Percentiles rank a stretch among this genome's conserved stretches.
Evolutionary conservation across 371 early-diverging fungal genomes (phyloP).

Genomic region (Sporodiniella umbellata): DNA sequence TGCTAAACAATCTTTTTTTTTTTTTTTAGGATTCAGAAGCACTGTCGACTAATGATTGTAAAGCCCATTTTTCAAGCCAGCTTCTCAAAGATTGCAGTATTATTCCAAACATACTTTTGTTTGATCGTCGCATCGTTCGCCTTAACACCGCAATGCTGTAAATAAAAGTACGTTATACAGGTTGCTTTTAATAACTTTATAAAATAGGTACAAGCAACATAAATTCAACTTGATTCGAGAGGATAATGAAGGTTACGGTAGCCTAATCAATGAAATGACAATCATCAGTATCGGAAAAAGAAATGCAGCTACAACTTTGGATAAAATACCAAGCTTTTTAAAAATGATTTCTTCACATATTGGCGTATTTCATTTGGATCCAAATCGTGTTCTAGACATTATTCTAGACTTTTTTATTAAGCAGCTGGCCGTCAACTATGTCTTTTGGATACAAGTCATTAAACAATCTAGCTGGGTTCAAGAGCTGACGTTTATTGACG

Average conservation of each 20-base stretch:
- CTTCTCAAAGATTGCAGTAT: slow-evolving; percentile 53
- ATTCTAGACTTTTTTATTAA: slow-evolving; percentile 77
- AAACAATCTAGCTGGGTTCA: slow-evolving; percentile 68
- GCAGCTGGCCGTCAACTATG: slow-evolving; percentile 68
- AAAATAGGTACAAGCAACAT: slow-evolving; percentile 75
- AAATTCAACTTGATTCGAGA: slow-evolving; percentile 90
- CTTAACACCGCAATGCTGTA: slow-evolving; percentile 65
- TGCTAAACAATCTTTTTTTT: not conserved
- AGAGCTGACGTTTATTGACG: slow-evolving; percentile 7
- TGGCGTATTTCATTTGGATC: slow-evolving; percentile 85
- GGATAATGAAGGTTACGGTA: slow-evolving; percentile 85
- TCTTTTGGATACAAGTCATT: slow-evolving; percentile 77
- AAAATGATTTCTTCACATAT: slow-evolving; percentile 51
- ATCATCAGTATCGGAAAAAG: slow-evolving; percentile 32
- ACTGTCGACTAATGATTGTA: slow-evolving; percentile 24
- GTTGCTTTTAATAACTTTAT: not conserved
- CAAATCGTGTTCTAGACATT: slow-evolving; percentile 85
- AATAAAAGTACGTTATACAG: slow-evolving; percentile 13
- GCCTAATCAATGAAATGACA: slow-evolving; percentile 68
- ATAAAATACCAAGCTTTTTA: slow-evolving; percentile 36
- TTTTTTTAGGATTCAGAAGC: slow-evolving; percentile 11
- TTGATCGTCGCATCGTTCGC: slow-evolving; percentile 58
- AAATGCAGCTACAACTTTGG: slow-evolving; percentile 23
- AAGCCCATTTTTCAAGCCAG: slow-evolving; percentile 32
- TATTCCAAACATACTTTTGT: slow-evolving; percentile 41